These are phyloP conservation scores for Umbilicaria muhlenbergii DNA, from an alignment of 495 filamentous ascomycete species.

Conservation along the genomic window DNA sequence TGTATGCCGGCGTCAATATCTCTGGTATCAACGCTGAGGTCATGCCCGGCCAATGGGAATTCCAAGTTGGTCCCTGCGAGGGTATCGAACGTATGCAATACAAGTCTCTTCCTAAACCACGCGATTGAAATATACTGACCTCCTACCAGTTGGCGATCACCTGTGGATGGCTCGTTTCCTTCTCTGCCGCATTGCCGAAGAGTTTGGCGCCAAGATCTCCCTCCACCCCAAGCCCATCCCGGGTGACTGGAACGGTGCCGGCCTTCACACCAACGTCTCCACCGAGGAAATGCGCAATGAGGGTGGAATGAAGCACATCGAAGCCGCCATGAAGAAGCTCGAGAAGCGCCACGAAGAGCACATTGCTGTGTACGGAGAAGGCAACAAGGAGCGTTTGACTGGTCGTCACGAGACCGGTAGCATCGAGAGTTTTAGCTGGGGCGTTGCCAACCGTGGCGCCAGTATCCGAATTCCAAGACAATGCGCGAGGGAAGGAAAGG, in stretches of 20 bases:
- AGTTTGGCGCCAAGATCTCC: slow-evolving; percentile 92
- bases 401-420: slow-evolving; percentile 87
- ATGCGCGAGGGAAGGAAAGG: slow-evolving; percentile 81
- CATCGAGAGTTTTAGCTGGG: slow-evolving; percentile 90
- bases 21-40: slow-evolving; percentile 99
- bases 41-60: slow-evolving; percentile 98
- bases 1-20: slow-evolving; percentile 84
- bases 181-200: slow-evolving; percentile 89
- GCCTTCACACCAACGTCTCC: slow-evolving; percentile 94
- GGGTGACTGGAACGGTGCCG: slow-evolving; percentile 98
- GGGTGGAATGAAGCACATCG: slow-evolving; percentile 88
- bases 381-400: slow-evolving; percentile 83
- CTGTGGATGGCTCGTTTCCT: slow-evolving; percentile 97
- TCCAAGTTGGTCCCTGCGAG: slow-evolving; percentile 88
- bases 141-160: slow-evolving; percentile 68
- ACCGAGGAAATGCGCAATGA: slow-evolving; percentile 74
- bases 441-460: slow-evolving; percentile 91
- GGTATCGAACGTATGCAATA: slow-evolving; percentile 62
- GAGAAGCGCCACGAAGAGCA: slow-evolving; percentile 82
- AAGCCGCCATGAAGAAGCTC: slow-evolving; percentile 76
- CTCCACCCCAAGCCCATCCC: slow-evolving; percentile 97
- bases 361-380: slow-evolving; percentile 94
- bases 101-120: neutral
- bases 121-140: slow-evolving; percentile 11
- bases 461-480: slow-evolving; percentile 87